These are phyloP conservation scores for Fusarium chlamydosporum DNA, from an alignment of 2,329 filamentous ascomycete species.

Conservation along the genomic window DNA sequence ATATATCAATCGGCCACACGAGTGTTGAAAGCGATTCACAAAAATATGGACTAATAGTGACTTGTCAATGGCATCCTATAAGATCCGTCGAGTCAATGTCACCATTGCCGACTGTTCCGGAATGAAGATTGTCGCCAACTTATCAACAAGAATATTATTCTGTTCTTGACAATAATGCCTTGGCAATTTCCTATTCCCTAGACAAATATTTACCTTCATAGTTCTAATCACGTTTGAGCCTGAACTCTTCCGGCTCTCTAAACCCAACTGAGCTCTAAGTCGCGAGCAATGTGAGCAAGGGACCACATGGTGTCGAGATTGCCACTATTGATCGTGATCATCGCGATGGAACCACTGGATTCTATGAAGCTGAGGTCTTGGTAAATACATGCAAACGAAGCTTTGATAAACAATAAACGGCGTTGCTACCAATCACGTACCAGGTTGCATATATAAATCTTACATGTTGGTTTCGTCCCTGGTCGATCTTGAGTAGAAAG, in stretches of 20 bases:
- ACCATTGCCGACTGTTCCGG: background rate
- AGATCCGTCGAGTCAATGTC: background rate
- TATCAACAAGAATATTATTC: constrained; percentile 2
- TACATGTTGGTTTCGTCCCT: constrained; percentile 23
- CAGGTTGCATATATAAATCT: constrained; percentile 15
- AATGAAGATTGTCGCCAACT: background rate
- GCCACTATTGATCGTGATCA: background rate
- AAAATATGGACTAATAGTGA: background rate
- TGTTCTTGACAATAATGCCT: constrained; percentile 9
- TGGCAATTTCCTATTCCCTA: background rate
- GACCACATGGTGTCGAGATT: background rate
- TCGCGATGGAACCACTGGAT: background rate
- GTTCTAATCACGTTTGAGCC: background rate
- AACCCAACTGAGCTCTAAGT: background rate
- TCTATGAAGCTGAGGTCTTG: background rate
- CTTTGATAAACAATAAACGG: background rate
- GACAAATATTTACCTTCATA: background rate
- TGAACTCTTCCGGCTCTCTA: background rate
- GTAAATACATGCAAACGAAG: background rate
- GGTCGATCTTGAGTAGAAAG: constrained; percentile 21
- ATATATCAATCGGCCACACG: constrained; percentile 10
- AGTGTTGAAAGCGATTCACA: constrained; percentile 5
- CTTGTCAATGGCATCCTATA: constrained; percentile 2
- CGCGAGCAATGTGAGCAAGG: background rate
- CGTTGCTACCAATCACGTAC: constrained; percentile 9